Base-by-base conservation (phyloP, 2,329 filamentous ascomycete species). In the Apiospora phragmitis region DNA sequence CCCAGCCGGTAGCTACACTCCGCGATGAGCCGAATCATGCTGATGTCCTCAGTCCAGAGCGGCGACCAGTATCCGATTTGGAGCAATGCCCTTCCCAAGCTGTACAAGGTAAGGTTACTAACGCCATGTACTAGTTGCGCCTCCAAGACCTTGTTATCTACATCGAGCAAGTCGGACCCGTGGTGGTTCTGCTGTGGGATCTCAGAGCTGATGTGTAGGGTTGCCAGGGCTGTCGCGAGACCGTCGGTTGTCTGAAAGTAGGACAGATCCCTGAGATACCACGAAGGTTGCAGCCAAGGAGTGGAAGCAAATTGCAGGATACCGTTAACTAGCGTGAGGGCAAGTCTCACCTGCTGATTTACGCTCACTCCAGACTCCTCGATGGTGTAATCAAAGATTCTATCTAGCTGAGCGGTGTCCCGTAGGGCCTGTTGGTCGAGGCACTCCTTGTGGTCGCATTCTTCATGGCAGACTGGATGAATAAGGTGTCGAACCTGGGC, bases 11-110 rank as follows among this genome's bases (percentile, higher is more conserved):
- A 51, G 45, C 68, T 69, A 1, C 35, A 59, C 3, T 67, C 68
- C 7, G 71, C 69, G 16, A 73, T 41, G 38, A 73, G 75, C 42
- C 78, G 71, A 4, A 77, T 70, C 4, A 69, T 51, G 7, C 76
- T 41, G n/a, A 78, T 69, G 32, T 79, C 74, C 1, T 73, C 67
- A 1, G 3, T 55, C 1, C 4, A 2, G 0, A 55, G 24, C 16
- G 1, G 26, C 5, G 12, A 4, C 76, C 74, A 76, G 4, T 71
- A 71, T 1, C 75, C 76, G n/a, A 79, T 78, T 66, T 78, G 76
- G 1, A 78, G 72, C 32, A 79, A 65, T 1, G 75, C 76, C 1
- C 75, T 75, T 1, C 78, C 78, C 1, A 79, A 74, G 29, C 76
- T 76, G 62, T 75, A 72, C 11, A 78, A 66, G 1, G 75, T 73